Conservation (phyloP, 106 monocot species). For the Dendrobium chrysotoxum region DNA sequence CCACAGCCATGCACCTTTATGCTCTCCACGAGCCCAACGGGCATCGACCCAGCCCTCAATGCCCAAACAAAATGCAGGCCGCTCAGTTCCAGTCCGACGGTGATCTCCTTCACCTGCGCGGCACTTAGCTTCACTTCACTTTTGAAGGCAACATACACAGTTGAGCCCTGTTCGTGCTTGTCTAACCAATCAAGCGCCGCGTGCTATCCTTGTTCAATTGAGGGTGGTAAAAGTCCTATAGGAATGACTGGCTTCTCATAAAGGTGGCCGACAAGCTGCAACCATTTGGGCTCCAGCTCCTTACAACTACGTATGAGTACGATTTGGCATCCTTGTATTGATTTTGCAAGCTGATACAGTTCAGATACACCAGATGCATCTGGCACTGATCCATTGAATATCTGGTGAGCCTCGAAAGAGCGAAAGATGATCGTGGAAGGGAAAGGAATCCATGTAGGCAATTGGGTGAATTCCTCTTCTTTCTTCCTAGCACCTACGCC, state of each 20-base stretch:
- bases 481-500: not conserved
- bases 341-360: not conserved
- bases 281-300: conserved; percentile 6
- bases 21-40: not conserved
- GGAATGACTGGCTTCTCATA: conserved; percentile 7
- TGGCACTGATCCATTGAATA: not conserved
- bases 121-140: conserved; percentile 8
- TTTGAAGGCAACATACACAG: conserved; percentile 6
- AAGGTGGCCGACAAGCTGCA: not conserved
- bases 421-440: conserved; percentile 7
- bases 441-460: conserved; percentile 12
- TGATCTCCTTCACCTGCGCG: not conserved
- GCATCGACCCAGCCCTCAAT: not conserved
- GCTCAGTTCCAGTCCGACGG: not conserved
- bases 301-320: not conserved
- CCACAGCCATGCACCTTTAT: not conserved
- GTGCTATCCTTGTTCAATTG: not conserved
- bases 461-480: not conserved
- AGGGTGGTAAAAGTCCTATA: conserved; percentile 10
- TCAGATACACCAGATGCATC: not conserved
- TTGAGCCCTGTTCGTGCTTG: not conserved
- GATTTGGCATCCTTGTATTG: not conserved
- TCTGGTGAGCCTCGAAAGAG: not conserved
- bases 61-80: conserved; percentile 6
- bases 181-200: not conserved